These are phyloP conservation scores for Acacia acuminata DNA, from an alignment of 306 rosid genomes.

Conservation along the genomic window DNA sequence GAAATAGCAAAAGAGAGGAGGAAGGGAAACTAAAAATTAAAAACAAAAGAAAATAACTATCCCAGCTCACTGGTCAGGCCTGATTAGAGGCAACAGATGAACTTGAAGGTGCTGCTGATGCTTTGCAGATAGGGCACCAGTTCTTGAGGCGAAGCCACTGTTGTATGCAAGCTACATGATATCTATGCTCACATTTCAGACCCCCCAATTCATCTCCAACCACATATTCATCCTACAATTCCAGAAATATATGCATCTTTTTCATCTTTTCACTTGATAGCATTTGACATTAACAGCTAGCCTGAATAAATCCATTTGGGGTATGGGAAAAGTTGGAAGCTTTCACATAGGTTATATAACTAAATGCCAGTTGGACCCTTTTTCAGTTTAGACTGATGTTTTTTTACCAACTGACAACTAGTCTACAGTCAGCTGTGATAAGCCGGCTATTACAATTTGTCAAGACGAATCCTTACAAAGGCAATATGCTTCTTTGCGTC, in stretches of 20 bases:
- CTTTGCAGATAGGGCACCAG: conserved; percentile 91
- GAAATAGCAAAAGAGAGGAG: not conserved
- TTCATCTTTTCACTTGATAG: not conserved
- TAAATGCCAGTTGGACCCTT: not conserved
- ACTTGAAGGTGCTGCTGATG: conserved; percentile 42
- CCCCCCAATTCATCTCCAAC: conserved; percentile 72
- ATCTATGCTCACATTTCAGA: conserved; percentile 65
- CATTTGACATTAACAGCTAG: not conserved
- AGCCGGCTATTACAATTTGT: not conserved
- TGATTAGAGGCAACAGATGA: conserved; percentile 31
- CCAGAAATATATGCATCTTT: not conserved
- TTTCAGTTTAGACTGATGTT: not conserved
- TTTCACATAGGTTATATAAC: not conserved
- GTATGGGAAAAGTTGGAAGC: not conserved
- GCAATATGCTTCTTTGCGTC: not conserved
- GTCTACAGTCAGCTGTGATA: not conserved
- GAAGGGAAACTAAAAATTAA: not conserved
- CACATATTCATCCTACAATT: conserved; percentile 70
- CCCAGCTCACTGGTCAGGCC: not conserved
- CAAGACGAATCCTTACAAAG: not conserved
- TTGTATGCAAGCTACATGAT: conserved; percentile 63
- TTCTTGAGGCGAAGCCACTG: conserved; percentile 84
- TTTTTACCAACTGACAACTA: not conserved
- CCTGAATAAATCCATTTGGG: not conserved
- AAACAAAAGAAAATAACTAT: not conserved